Base-by-base conservation (phyloP, 2,329 filamentous ascomycete genomes). In the Pseudogymnoascus sp. region DNA sequence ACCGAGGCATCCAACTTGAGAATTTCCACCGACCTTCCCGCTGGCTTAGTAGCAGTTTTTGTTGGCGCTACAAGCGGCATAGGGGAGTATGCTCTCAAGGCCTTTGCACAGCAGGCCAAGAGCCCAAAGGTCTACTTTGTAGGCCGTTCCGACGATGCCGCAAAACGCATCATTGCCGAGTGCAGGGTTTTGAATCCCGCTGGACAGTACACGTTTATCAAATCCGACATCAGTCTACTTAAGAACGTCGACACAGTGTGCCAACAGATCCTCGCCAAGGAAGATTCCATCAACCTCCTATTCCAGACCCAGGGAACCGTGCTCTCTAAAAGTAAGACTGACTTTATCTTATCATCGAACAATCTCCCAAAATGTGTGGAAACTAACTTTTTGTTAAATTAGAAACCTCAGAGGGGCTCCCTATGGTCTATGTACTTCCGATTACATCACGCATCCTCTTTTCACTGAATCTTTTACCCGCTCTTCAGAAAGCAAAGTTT, bases 391-490 rank as follows among this genome's bases (percentile, higher is more conserved):
- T 40, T 18, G 4, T 27, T 45, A 13, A n/a, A 18, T 33, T 52
- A 82, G 83, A 84, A 63, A 85, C 83, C 0, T 60, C 73, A 0
- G 85, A 87, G 70, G 80, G 80, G 0, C 72, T 87, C 1, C 75
- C 81, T 55, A 72, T 75, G 29, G 74, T 78, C 37, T 75, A 77
- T 18, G 74, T 78, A 5, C 73, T 86, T 9, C 74, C 74, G 6
- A 80, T 80, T 71, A 85, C 86, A 70, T 75, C 79, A 1, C 82
- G 84, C 15, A 75, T 80, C 58, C 80, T 81, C 45, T 80, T 86
- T 67, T 74, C 80, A 6, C 61, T 76, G 55, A 82, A 84, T 60
- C 77, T 87, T 0, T 77, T 87, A 6, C 83, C 84, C 0, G 74
- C 79, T 0, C 73, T 87, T 0, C 74, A 75, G n/a, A 69, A 68